Evolutionary conservation across 805 yeast genomes (phyloP).

Genomic region (Metschnikowia arizonensis): DNA sequence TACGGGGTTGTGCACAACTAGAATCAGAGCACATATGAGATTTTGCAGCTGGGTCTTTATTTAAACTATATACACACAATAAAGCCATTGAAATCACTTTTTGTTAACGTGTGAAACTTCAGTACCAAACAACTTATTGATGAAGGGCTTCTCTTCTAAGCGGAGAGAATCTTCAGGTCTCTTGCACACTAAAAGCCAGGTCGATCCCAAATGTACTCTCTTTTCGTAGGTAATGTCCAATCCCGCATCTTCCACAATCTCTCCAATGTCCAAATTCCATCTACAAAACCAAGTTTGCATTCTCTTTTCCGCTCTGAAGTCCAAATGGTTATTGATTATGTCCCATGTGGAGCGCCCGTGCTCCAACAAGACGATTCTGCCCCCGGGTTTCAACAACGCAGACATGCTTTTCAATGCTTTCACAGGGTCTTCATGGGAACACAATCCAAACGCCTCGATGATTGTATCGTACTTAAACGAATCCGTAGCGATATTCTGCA

Average conservation of each 20-base stretch:
- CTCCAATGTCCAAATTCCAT: slow-evolving; percentile 94
- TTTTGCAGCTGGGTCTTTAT: neutral
- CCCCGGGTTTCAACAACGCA: slow-evolving; percentile 76
- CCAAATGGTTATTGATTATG: slow-evolving; percentile 73
- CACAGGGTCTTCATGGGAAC: slow-evolving; percentile 94
- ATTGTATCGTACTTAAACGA: slow-evolving; percentile 80
- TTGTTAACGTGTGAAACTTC: slow-evolving; percentile 28
- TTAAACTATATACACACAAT: neutral
- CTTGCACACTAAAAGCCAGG: slow-evolving; percentile 80
- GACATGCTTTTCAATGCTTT: slow-evolving; percentile 72
- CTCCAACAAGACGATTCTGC: slow-evolving; percentile 80
- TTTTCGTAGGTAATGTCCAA: slow-evolving; percentile 76
- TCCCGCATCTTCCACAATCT: slow-evolving; percentile 76
- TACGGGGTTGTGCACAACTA: neutral
- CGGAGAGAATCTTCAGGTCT: slow-evolving; percentile 60
- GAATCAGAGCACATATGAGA: neutral
- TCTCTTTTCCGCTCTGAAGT: slow-evolving; percentile 76
- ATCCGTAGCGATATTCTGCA: slow-evolving; percentile 51
- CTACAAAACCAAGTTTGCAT: slow-evolving; percentile 94
- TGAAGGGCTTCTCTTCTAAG: slow-evolving; percentile 40
- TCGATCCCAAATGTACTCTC: slow-evolving; percentile 86
- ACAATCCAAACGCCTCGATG: slow-evolving; percentile 89
- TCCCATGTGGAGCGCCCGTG: slow-evolving; percentile 88
- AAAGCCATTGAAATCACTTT: neutral
- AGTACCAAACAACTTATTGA: slow-evolving; percentile 39